Evolutionary conservation across 495 filamentous ascomycete genomes (phyloP).

Genomic region (Hypomontagnella submonticulosa): DNA sequence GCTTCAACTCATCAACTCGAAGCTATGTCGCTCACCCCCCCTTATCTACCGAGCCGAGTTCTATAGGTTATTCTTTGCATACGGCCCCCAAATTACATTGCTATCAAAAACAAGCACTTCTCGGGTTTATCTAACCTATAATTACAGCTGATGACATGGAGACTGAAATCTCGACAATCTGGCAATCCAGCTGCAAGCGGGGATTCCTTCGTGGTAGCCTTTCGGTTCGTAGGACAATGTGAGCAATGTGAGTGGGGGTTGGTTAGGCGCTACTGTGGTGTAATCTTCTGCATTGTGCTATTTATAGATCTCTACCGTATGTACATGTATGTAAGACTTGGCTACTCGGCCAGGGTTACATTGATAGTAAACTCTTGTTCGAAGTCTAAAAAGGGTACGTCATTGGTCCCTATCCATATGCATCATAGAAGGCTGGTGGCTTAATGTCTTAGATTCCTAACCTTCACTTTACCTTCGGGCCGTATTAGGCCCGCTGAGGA

Average conservation of each 20-base stretch:
- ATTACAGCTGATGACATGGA: too few species aligned
- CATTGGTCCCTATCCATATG: conserved; percentile 7
- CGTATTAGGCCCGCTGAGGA: too few species aligned
- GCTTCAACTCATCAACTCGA: conserved; percentile 12
- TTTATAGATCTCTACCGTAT: conserved; percentile 35
- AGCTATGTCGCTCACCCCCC: conserved; percentile 1
- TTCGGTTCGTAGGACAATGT: conserved; percentile 14
- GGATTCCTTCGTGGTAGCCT: conserved; percentile 12
- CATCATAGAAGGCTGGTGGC: too few species aligned
- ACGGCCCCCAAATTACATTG: conserved; percentile 16
- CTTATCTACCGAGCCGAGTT: conserved; percentile 7
- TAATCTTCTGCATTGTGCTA: conserved; percentile 24
- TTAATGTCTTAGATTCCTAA: too few species aligned
- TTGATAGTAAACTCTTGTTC: background rate
- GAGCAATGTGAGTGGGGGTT: conserved; percentile 26
- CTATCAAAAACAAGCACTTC: background rate
- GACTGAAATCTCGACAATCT: too few species aligned
- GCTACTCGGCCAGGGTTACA: background rate
- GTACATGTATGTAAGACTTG: background rate
- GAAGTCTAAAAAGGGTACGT: conserved; percentile 13
- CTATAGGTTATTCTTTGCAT: conserved; percentile 25
- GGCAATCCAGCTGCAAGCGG: conserved; percentile 20
- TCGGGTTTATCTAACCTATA: too few species aligned
- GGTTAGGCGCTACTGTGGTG: conserved; percentile 13
- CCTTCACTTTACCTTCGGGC: too few species aligned